Percentiles rank a stretch among this genome's conserved stretches.
These are phyloP conservation scores for Pestalotiopsis sp. DNA, from an alignment of 2,329 filamentous ascomycete species.

Conservation along the genomic window DNA sequence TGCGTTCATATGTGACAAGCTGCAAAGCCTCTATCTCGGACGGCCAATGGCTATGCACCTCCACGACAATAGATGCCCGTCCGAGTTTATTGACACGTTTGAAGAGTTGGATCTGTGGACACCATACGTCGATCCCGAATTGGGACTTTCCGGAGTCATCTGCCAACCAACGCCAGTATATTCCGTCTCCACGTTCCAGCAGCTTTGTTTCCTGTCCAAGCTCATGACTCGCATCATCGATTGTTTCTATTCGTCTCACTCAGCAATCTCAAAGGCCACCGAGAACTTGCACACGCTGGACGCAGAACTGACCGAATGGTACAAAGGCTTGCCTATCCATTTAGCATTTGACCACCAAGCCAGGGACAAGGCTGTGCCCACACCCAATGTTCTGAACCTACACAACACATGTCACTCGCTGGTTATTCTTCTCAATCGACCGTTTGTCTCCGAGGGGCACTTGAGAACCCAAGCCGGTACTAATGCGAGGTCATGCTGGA, in stretches of 20 bases:
- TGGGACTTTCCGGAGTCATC: background rate
- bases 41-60: conserved; percentile 27
- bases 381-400: background rate
- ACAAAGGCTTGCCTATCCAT: background rate
- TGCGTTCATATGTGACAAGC: conserved; percentile 34
- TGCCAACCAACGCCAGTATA: conserved; percentile 18
- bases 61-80: conserved; percentile 25
- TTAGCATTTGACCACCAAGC: background rate
- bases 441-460: conserved; percentile 6
- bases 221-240: conserved; percentile 38
- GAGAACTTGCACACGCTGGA: conserved; percentile 30
- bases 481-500: conserved; percentile 3
- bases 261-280: conserved; percentile 28
- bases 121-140: conserved; percentile 10
- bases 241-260: conserved; percentile 32
- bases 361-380: background rate
- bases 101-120: conserved; percentile 26
- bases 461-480: background rate
- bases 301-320: conserved; percentile 24
- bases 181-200: conserved; percentile 39
- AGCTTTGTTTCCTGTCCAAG: conserved; percentile 36
- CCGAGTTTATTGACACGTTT: conserved; percentile 25
- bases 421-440: conserved; percentile 7
- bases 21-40: conserved; percentile 34
- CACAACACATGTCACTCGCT: conserved; percentile 9